Conservation (phyloP, 2,329 filamentous ascomycete genomes). For the Chaetomium strumarium region DNA sequence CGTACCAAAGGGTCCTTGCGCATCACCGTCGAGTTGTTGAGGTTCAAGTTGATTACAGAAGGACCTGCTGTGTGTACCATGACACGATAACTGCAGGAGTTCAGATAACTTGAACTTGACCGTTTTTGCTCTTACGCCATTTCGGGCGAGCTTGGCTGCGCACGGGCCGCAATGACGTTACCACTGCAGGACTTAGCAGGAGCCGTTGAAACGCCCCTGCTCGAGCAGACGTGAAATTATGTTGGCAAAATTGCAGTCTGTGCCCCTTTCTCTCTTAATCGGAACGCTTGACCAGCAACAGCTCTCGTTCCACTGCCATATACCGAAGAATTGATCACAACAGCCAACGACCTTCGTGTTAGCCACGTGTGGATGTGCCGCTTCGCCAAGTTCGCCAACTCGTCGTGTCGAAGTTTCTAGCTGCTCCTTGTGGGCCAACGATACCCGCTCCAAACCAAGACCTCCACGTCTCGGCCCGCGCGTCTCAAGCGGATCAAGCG, state of each 20-base stretch:
- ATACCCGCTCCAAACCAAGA: too few species aligned
- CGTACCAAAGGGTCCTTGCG: too few species aligned
- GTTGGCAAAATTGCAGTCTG: conserved; percentile 1
- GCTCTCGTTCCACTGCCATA: neutral
- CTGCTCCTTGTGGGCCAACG: neutral
- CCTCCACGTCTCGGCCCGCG: too few species aligned
- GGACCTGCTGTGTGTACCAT: too few species aligned
- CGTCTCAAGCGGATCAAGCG: too few species aligned
- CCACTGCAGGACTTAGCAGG: conserved; percentile 3
- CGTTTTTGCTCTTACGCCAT: neutral
- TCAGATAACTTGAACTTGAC: too few species aligned
- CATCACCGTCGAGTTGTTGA: too few species aligned
- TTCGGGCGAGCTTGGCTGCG: neutral
- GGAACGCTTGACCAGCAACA: neutral
- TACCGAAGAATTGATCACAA: neutral
- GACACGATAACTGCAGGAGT: too few species aligned
- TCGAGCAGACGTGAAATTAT: conserved; percentile 7
- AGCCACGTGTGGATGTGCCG: neutral
- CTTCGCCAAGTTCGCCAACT: neutral
- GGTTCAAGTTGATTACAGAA: too few species aligned
- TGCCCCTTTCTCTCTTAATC: conserved; percentile 5
- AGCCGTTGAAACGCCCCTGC: neutral
- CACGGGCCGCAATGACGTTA: conserved; percentile 12
- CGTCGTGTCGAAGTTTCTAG: conserved; percentile 9
- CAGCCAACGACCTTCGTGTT: neutral